Evolutionary conservation across 2,329 filamentous ascomycete species (phyloP).

Genomic region (Talaromyces marneffei): DNA sequence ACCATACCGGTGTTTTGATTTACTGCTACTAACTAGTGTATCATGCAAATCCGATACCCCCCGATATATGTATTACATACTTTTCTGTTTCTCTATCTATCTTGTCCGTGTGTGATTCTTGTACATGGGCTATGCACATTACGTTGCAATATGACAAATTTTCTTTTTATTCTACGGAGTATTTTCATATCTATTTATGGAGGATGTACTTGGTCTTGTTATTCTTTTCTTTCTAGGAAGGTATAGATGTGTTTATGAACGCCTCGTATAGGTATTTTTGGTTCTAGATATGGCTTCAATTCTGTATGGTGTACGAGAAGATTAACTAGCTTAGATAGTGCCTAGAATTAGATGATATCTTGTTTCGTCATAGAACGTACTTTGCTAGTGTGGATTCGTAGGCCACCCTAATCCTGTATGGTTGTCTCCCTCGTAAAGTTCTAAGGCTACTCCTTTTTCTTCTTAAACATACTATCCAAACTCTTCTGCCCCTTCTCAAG

Average conservation of each 20-base stretch:
- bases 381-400: neutral
- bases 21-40: neutral
- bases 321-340: neutral
- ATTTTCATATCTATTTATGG: too few species aligned
- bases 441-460: constrained; percentile 12
- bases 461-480: constrained; percentile 29
- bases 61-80: constrained; percentile 9
- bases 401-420: neutral
- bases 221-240: neutral
- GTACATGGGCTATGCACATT: neutral
- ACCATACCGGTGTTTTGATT: constrained; percentile 1
- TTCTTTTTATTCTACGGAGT: neutral
- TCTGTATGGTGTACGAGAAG: neutral
- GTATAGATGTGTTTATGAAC: neutral
- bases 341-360: neutral
- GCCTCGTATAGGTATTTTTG: neutral
- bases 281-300: neutral
- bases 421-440: too few species aligned
- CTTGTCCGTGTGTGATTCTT: neutral
- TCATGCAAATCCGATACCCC: constrained; percentile 9
- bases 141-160: neutral
- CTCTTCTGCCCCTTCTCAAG: constrained; percentile 40
- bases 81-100: neutral
- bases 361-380: neutral
- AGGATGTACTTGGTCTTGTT: neutral